Percentiles rank a stretch among this genome's conserved stretches.
Conservation (phyloP, 2,329 filamentous ascomycete species). For the Arthrobotrys megalospora region DNA sequence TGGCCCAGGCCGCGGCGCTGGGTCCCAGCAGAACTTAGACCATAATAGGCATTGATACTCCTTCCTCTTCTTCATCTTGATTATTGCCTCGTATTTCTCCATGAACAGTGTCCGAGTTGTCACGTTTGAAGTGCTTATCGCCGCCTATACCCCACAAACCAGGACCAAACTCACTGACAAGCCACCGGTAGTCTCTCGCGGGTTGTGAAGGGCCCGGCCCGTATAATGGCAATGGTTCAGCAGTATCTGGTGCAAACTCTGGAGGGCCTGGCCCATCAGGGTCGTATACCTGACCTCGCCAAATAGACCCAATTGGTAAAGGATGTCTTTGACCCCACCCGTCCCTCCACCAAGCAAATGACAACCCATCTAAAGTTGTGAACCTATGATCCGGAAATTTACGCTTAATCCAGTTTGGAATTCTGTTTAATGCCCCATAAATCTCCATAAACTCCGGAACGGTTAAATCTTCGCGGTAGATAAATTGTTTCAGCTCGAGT, state of each 20-base stretch:
- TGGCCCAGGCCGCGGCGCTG: too few relatives aligned
- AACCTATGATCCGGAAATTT: not conserved
- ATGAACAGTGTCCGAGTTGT: not conserved
- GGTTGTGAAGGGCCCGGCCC: not conserved
- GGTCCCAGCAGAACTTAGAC: too few relatives aligned
- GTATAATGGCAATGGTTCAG: not conserved
- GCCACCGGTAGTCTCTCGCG: not conserved
- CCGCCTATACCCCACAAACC: not conserved
- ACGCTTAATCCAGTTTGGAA: not conserved
- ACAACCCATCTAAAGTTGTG: not conserved
- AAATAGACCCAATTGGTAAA: not conserved
- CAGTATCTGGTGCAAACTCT: not conserved
- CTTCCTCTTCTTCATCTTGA: too few relatives aligned
- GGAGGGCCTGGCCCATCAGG: not conserved
- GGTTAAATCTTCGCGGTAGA: not conserved
- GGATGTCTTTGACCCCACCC: slow-evolving; percentile 3
- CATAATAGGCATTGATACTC: too few relatives aligned
- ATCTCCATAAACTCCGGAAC: not conserved
- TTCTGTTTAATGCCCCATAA: not conserved
- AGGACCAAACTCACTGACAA: not conserved
- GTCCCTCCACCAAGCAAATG: not conserved
- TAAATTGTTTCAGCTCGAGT: not conserved
- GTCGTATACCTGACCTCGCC: not conserved
- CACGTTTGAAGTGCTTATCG: not conserved
- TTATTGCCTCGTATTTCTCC: too few relatives aligned